Evolutionary conservation across 306 rosid genomes (phyloP).

Genomic region (Psophocarpus tetragonolobus): DNA sequence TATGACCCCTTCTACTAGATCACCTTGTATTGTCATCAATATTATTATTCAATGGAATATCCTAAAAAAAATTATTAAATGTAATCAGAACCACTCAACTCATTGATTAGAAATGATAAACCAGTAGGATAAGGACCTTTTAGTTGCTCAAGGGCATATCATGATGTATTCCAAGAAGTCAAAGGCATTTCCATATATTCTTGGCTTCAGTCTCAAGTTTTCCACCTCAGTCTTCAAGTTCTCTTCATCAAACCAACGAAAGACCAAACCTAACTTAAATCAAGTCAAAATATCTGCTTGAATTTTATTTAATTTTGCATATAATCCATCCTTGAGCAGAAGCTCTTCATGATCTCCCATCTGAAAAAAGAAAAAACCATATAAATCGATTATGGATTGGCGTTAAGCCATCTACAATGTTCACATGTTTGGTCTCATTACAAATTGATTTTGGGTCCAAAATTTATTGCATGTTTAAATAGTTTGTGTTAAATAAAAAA

Average conservation of each 20-base stretch:
- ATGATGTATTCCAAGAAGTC: background rate
- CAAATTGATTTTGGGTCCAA: background rate
- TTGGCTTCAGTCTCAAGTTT: background rate
- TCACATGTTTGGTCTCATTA: background rate
- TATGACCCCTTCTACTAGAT: background rate
- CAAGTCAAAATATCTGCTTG: conserved; percentile 41
- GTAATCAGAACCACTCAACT: background rate
- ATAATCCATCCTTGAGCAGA: conserved; percentile 60
- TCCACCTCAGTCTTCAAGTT: background rate
- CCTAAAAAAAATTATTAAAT: background rate
- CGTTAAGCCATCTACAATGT: background rate
- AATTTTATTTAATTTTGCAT: conserved; percentile 51
- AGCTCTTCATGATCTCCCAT: conserved; percentile 78
- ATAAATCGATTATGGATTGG: background rate
- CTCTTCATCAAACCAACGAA: background rate
- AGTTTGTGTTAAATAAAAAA: background rate
- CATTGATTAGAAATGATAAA: background rate
- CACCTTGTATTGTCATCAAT: background rate
- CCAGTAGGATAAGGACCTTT: background rate
- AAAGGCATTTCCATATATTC: background rate
- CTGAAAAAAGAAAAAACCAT: conserved; percentile 42
- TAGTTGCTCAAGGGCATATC: background rate
- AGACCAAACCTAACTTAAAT: background rate
- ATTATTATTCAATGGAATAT: no score
- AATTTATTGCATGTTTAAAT: background rate